Evolutionary conservation across 2,329 filamentous ascomycete genomes (phyloP).

Genomic region (Tolypocladium ovalisporum): DNA sequence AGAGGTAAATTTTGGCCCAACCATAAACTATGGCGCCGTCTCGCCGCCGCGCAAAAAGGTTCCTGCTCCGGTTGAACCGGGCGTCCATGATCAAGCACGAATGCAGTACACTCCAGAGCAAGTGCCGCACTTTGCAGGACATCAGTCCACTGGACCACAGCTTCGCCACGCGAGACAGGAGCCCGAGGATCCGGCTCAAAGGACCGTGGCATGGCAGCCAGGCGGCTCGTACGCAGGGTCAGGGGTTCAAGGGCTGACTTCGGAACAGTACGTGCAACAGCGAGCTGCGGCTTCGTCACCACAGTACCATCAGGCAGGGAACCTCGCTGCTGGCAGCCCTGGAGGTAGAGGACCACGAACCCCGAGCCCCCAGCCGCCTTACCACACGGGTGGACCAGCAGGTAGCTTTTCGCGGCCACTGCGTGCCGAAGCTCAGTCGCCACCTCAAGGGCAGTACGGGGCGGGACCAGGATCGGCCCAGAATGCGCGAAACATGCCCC

Average conservation of each 20-base stretch:
- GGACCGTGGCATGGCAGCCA: constrained; percentile 72
- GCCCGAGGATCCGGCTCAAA: constrained; percentile 43
- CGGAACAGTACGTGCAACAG: constrained; percentile 78
- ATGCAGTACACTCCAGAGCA: constrained; percentile 20
- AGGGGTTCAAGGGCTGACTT: constrained; percentile 46
- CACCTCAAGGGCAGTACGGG: constrained; percentile 20
- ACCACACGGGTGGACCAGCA: constrained; percentile 12
- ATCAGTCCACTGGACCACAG: constrained; percentile 11
- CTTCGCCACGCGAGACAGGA: constrained; percentile 32
- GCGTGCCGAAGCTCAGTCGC: constrained; percentile 13
- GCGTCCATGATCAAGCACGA: constrained; percentile 7
- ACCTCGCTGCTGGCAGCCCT: constrained; percentile 39
- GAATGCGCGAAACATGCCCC: constrained; percentile 11
- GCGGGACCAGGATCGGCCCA: constrained; percentile 9
- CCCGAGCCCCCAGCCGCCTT: constrained; percentile 16
- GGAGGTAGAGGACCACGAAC: constrained; percentile 12
- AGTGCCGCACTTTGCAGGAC: constrained; percentile 11
- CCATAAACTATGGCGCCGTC: constrained; percentile 49
- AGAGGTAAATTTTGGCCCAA: constrained; percentile 76
- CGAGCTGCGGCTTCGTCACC: constrained; percentile 49
- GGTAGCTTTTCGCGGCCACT: constrained; percentile 22
- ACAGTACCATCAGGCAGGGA: constrained; percentile 49
- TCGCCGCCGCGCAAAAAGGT: constrained; percentile 20
- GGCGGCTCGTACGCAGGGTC: constrained; percentile 42
- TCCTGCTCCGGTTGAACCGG: constrained; percentile 5